phyloP scores from a whole-genome alignment of 495 filamentous ascomycete species.

The Daldinia vernicosa region DNA sequence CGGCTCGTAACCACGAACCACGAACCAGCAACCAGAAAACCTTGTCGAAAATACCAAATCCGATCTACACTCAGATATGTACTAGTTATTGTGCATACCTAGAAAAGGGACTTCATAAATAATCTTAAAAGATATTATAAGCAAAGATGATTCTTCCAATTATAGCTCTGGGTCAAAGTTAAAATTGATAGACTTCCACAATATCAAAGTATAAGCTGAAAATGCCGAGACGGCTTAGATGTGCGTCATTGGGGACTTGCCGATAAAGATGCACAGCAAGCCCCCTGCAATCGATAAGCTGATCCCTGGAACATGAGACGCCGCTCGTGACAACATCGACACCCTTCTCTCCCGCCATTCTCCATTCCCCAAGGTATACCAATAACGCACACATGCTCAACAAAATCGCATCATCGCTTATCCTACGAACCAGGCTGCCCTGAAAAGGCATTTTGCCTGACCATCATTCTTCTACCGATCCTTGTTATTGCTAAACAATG shows the following conservation, averaged over 20 bases:
- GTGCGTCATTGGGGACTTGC: constrained; percentile 12
- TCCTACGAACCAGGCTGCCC: constrained; percentile 23
- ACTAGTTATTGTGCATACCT: no score
- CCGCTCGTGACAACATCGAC: constrained; percentile 16
- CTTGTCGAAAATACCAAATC: neutral
- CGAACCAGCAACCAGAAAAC: neutral
- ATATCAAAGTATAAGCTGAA: neutral
- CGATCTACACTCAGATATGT: neutral
- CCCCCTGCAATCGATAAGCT: constrained; percentile 36
- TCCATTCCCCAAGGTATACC: neutral
- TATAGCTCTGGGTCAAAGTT: neutral
- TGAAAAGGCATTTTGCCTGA: constrained; percentile 14
- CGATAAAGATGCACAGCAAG: neutral
- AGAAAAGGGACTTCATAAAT: no score
- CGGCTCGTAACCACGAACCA: no score
- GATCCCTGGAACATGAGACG: constrained; percentile 17
- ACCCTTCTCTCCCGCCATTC: neutral
- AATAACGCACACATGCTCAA: constrained; percentile 16
- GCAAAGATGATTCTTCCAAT: neutral
- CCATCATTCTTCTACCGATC: neutral
- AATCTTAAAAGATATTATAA: no score
- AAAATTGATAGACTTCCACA: neutral
- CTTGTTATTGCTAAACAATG: constrained; percentile 33
- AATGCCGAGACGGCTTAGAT: constrained; percentile 5
- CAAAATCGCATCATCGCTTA: constrained; percentile 1